phyloP scores from a whole-genome alignment of 2,329 filamentous ascomycete genomes.

The Ceratocystis lukuohia region DNA sequence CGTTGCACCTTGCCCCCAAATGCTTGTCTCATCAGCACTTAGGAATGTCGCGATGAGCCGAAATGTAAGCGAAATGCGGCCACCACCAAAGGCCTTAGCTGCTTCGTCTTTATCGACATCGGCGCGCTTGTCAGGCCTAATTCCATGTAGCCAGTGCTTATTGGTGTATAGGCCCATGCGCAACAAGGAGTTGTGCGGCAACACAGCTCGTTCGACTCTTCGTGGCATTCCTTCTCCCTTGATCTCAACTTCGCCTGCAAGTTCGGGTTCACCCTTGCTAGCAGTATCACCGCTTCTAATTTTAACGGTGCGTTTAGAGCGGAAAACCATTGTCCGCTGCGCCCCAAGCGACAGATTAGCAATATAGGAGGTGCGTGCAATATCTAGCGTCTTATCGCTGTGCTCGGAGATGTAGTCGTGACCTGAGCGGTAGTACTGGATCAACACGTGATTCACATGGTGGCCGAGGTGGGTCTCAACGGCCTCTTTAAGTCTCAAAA shows the following conservation, averaged over 20 bases:
- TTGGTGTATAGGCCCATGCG: slow-evolving; percentile 73
- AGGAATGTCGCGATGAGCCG: slow-evolving; percentile 78
- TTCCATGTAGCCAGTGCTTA: slow-evolving; percentile 79
- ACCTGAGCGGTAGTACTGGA: slow-evolving; percentile 83
- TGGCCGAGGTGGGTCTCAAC: slow-evolving; percentile 67
- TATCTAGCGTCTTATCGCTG: slow-evolving; percentile 91
- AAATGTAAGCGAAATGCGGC: slow-evolving; percentile 86
- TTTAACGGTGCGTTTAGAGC: slow-evolving; percentile 54
- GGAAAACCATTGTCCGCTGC: slow-evolving; percentile 75
- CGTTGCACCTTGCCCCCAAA: slow-evolving; percentile 87
- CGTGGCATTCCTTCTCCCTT: slow-evolving; percentile 27
- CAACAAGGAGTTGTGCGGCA: slow-evolving; percentile 84
- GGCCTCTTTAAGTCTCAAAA: slow-evolving; percentile 51
- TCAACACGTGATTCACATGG: slow-evolving; percentile 75
- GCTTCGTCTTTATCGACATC: slow-evolving; percentile 50
- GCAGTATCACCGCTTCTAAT: slow-evolving; percentile 21
- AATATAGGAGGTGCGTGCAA: slow-evolving; percentile 66
- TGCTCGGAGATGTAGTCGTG: slow-evolving; percentile 92
- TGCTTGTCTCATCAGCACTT: slow-evolving; percentile 45
- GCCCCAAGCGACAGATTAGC: slow-evolving; percentile 92
- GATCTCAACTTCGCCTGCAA: slow-evolving; percentile 26
- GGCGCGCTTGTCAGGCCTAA: slow-evolving; percentile 70
- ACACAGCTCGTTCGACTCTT: slow-evolving; percentile 50
- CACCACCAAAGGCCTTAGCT: slow-evolving; percentile 60
- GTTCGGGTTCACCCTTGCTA: background rate